Base-by-base conservation (phyloP, 2,329 filamentous ascomycete species). In the Calonectria naviculata region DNA sequence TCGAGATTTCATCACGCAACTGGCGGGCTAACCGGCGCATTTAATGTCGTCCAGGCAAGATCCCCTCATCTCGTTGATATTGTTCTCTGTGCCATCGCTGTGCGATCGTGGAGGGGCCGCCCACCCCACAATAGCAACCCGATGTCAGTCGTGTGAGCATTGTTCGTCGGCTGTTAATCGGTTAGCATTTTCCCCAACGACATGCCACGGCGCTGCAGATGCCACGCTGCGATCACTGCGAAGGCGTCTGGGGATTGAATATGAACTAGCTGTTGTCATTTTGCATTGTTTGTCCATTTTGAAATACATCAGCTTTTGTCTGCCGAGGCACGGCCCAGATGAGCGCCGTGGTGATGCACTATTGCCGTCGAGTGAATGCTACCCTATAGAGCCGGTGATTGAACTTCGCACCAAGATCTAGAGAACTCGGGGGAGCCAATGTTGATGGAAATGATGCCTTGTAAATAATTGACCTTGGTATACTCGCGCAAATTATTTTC, bases 1-100 rank as follows among this genome's bases (percentile, higher is more conserved):
- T 76, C 74, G 78, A 54, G 73, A 66, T 80, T 72, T 81, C 81
- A 82, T 82, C 63, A 76, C 79, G 74, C 71, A 74, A 70, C 73
- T 73, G 60, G 65, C 70, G 71, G 71, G 47, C 47, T 72, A 62
- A 70, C 75, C 75, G 74, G 75, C 62, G 65, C 68, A 63, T 75
- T 77, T 78, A 68, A 71, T 71, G 65, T 71, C 60, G 66, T 69
- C 42, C 64, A 75, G 66, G 49, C 41, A 36, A 42, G 42, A 36
- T 52, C 70, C 70, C 68, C 67, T 73, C 70, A 67, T 76, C 65
- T 67, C 71, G 68, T 75, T 77, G 72, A 78, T 76, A 79, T 79
- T 79, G 77, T 79, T 76, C 77, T 76, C 67, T 65, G 75, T 73
- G 75, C 76, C 74, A 77, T 78, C 41, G 63, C 72, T 68, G 67